Evolutionary conservation across 495 filamentous ascomycete genomes (phyloP), one percentile per base, ranked within the genome.

Genomic region (Neurospora cerealis): DNA sequence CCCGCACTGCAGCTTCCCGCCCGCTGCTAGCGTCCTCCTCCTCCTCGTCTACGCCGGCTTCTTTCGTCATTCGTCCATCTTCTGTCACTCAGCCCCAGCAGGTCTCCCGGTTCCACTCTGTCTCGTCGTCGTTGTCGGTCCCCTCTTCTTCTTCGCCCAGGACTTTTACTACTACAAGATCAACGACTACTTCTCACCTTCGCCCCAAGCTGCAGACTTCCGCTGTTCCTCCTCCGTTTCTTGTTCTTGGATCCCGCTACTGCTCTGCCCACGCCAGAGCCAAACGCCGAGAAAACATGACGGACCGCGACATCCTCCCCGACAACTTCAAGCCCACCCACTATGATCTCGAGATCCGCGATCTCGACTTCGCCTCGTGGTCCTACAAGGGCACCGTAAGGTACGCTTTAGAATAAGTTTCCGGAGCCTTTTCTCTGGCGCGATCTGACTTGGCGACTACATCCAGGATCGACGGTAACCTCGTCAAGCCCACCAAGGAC

Each of bases 301-400:
- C 83, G 36, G 87, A 87, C 79, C 82, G 87, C 75, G 87, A 89
- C 71, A 83, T 86, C 69, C 85, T 89, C 73, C 86, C 83, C 38
- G 81, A 79, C 75, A 91, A 89, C 77, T 89, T 93, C 79, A 96
- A 95, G 81, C 94, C 96, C 1, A 85, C 87, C 73, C 92, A 97
- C 81, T 99, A 99, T 83, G 85, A 89, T 78, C 87, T 99, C 72
- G 92, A 90, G 34, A 88, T 99, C 71, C 90, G 86, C 79, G 91
- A 95, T 74, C 80, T 99, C 72, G 90, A 97, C 83, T 93, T 80
- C 86, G 85, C 78, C 84, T 88, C 74, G 28, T 99, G 93, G 87
- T 90, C 85, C 71, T 99, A 95, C 82, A 89, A 94, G 83, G 96
- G 96, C 75, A 88, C 85, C 7, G 91, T 97, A 71, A 88, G 86